These are phyloP conservation scores for Begonia peltatifolia DNA, from an alignment of 306 rosid genomes.

Conservation along the genomic window DNA sequence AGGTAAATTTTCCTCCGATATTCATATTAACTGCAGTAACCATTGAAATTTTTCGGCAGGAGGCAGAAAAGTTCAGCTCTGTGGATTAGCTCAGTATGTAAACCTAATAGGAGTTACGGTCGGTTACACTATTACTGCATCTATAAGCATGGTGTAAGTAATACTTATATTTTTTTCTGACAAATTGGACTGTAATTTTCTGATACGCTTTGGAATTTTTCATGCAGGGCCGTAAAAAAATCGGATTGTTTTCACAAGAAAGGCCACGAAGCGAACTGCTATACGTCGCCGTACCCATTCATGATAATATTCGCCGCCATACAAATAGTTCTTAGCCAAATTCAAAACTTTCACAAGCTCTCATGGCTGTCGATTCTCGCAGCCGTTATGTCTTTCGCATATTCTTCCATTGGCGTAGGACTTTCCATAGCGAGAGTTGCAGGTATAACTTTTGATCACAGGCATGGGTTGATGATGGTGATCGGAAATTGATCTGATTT, in stretches of 20 bases:
- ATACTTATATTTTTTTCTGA: too few species aligned
- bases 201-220: too few species aligned
- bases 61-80: constrained; percentile 63
- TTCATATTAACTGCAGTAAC: too few species aligned
- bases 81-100: constrained; percentile 85
- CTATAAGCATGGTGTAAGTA: constrained; percentile 81
- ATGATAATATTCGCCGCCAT: constrained; percentile 67
- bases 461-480: too few species aligned
- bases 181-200: too few species aligned
- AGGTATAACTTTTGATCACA: constrained; percentile 13
- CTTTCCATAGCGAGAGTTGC: constrained; percentile 66
- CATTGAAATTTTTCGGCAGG: constrained; percentile 18
- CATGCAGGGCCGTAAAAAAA: constrained; percentile 67
- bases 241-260: constrained; percentile 80
- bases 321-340: constrained; percentile 70
- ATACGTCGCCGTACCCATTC: constrained; percentile 43
- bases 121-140: constrained; percentile 94
- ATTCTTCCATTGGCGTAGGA: constrained; percentile 78
- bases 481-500: neutral
- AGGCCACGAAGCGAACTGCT: constrained; percentile 50
- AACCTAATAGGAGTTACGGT: constrained; percentile 72
- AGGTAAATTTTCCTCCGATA: constrained; percentile 25
- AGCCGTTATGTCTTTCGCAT: constrained; percentile 96
- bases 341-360: constrained; percentile 73
- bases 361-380: constrained; percentile 91